Base-by-base conservation (phyloP, 169 alveolate genomes). In the Babesia gibsoni region DNA sequence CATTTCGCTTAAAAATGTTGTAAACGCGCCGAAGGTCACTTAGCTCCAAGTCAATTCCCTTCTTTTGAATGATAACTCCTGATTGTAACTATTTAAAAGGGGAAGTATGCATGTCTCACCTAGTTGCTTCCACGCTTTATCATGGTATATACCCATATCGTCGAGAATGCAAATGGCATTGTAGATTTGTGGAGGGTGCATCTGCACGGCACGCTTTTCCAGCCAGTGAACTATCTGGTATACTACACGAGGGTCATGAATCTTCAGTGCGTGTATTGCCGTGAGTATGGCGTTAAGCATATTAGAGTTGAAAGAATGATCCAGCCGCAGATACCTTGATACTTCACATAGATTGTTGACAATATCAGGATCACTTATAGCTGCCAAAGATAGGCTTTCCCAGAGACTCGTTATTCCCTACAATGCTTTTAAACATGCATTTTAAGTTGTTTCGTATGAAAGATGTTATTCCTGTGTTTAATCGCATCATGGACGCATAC, bases 391-490 rank as follows among this genome's bases (percentile, higher is more conserved):
- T 69, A 88, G 36, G 30, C 78, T 48, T 56, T 83, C 90, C 92
- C 92, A 88, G 29, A 88, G 45, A 68, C 92, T 88, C n/a, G 90
- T 88, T 73, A 88, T 79, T 25, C 91, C 90, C 89, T 88, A 77
- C 29, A 58, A 14, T 4, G 56, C 18, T 29, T n/a, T n/a, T n/a
- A n/a, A n/a, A n/a, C n/a, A n/a, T n/a, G n/a, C n/a, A n/a, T n/a
- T n/a, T n/a, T n/a, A n/a, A n/a, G n/a, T n/a, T n/a, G n/a, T n/a
- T n/a, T n/a, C n/a, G n/a, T n/a, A n/a, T n/a, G n/a, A n/a, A n/a
- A n/a, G n/a, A n/a, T n/a, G n/a, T n/a, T n/a, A n/a, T n/a, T n/a
- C n/a, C n/a, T n/a, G n/a, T n/a, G n/a, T n/a, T n/a, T n/a, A n/a
- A n/a, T n/a, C n/a, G n/a, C n/a, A n/a, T n/a, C n/a, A n/a, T n/a